A percentile compares a stretch with the other conserved stretches of the same genome.
Conservation (phyloP, 306 rosid species). For the Prosopis cineraria region DNA sequence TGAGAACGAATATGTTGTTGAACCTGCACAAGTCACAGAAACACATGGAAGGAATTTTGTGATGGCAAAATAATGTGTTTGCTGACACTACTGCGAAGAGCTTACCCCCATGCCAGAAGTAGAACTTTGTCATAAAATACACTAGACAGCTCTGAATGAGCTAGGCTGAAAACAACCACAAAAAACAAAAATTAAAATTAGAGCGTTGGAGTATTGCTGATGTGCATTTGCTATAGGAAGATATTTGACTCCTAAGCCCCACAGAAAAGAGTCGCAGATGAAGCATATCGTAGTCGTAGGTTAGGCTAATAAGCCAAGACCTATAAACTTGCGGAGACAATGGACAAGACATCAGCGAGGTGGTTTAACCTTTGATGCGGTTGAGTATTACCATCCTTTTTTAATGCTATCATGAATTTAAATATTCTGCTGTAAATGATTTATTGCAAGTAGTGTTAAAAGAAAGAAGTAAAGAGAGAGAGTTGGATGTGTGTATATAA, state of each 20-base stretch:
- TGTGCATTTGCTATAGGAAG: background rate
- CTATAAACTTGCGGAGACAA: background rate
- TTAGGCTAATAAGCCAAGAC: background rate
- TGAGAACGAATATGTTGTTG: conserved; percentile 27
- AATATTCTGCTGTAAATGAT: background rate
- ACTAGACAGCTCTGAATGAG: conserved; percentile 14
- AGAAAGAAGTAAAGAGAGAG: background rate
- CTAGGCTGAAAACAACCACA: conserved; percentile 2
- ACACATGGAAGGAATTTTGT: background rate
- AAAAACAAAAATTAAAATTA: background rate
- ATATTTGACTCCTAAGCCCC: background rate
- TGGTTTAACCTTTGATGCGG: background rate
- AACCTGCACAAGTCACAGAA: background rate
- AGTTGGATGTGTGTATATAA: background rate
- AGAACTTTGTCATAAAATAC: conserved; percentile 14
- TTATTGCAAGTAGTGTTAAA: background rate
- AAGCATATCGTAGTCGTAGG: background rate
- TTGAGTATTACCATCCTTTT: background rate
- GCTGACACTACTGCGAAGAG: background rate
- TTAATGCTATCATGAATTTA: background rate
- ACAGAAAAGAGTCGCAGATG: background rate
- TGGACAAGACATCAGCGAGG: background rate
- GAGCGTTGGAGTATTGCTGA: background rate
- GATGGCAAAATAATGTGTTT: background rate
- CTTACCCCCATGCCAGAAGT: conserved; percentile 1